Base-by-base conservation (phyloP, 1,139 yeast genomes). In the Wickerhamomyces sp. region DNA sequence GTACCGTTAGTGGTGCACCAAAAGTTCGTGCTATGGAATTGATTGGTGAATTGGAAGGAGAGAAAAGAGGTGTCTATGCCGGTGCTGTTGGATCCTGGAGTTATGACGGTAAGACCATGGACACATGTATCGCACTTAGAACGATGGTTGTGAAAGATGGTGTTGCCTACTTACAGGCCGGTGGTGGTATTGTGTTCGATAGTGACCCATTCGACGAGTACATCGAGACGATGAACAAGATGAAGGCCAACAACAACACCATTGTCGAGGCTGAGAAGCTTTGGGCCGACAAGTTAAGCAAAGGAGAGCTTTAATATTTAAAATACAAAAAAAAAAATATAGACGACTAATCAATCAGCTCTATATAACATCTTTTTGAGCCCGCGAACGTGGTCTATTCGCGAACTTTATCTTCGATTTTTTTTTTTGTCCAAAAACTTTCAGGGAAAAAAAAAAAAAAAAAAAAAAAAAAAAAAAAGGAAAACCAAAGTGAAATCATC, bases 21-120 rank as follows among this genome's bases (percentile, higher is more conserved):
- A 91, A 91, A 62, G 95, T 91, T 32, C 77, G 77, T 48, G 98
- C 98, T 9, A 91, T 91, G 98, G 94, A 89, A 59, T 69, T 91
- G 33, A 87, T 91, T 53, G 83, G 84, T 20, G 95, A 86, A 55
- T 66, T 91, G 35, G 98, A 91, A 57, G 71, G 76, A 46, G 97
- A 91, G 56, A 86, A 88, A 55, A 73, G 98, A 54, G 98, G 98
- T 28, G 89, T 89, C 12, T 91, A 91, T 56, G 98, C 98, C 2
- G 98, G 98, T 44, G 98, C 98, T 1, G 96, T 91, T n/a, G 98
- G 98, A 10, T 84, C 85, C 58, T 91, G 96, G 96, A 89, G 95
- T 2, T 91, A 88, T 57, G 95, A 87, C 53, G 87, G 93, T 14
- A 78, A 75, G 50, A 74, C 88, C 19, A 91, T 91, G 97, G 94